A percentile compares a stretch with the other conserved stretches of the same genome.
Conservation (phyloP, 257 asterid species). For the Euphrasia confusa region DNA sequence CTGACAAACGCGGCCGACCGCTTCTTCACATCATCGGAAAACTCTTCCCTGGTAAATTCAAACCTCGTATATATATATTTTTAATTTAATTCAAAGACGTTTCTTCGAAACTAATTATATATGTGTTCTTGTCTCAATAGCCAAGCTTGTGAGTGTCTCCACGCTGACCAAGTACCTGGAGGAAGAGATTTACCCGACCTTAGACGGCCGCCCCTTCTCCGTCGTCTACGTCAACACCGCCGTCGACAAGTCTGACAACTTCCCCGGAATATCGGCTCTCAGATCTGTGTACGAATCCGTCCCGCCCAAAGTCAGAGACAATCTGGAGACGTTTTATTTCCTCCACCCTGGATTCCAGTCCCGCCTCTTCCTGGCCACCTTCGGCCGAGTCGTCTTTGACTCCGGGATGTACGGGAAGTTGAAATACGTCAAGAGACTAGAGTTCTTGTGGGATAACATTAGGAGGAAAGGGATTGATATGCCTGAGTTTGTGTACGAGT, state of each 20-base stretch:
- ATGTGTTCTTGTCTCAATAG: constrained; percentile 26
- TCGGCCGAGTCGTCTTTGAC: constrained; percentile 59
- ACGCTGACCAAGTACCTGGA: constrained; percentile 52
- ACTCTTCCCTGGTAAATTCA: constrained; percentile 58
- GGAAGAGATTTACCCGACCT: constrained; percentile 43
- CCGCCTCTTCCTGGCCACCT: constrained; percentile 67
- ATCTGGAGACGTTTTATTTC: constrained; percentile 54
- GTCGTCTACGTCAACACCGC: constrained; percentile 65
- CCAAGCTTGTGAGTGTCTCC: constrained; percentile 45
- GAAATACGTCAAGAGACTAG: constrained; percentile 56
- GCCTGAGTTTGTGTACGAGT: constrained; percentile 74
- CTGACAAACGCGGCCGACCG: constrained; percentile 52
- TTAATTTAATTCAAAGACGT: no score
- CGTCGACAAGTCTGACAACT: constrained; percentile 51
- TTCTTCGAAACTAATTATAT: neutral
- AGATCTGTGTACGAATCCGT: constrained; percentile 47
- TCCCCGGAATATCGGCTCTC: constrained; percentile 59
- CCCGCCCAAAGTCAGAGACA: constrained; percentile 39
- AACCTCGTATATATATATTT: neutral
- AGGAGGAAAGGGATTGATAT: constrained; percentile 55
- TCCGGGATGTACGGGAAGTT: constrained; percentile 55
- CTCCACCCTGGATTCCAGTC: constrained; percentile 80
- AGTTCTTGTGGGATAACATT: constrained; percentile 58
- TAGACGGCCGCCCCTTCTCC: constrained; percentile 47
- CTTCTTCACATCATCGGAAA: constrained; percentile 64